phyloP scores from a whole-genome alignment of 805 yeast genomes.

The Ogataea salicorniae region DNA sequence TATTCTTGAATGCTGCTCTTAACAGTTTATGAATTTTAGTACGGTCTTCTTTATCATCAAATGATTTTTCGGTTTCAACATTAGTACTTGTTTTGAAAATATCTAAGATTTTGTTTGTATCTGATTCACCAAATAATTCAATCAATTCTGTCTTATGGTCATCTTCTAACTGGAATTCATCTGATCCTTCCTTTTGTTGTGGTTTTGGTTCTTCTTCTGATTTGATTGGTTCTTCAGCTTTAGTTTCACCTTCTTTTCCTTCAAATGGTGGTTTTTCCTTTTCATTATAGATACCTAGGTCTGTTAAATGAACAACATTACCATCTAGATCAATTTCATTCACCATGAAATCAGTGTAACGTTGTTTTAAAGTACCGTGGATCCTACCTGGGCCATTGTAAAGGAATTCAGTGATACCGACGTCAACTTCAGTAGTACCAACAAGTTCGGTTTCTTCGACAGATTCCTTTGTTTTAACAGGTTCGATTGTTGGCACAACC shows the following conservation, averaged over 20 bases:
- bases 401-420: conserved; percentile 77
- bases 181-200: conserved; percentile 3
- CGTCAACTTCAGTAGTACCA: conserved; percentile 69
- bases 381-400: conserved; percentile 58
- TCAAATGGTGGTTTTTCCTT: conserved; percentile 33
- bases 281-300: conserved; percentile 47
- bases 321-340: conserved; percentile 75
- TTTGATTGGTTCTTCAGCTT: conserved; percentile 39
- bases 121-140: conserved; percentile 54
- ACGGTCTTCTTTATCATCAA: conserved; percentile 67
- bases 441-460: background rate
- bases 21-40: conserved; percentile 74
- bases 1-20: conserved; percentile 66
- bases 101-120: conserved; percentile 47
- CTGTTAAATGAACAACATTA: conserved; percentile 66
- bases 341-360: conserved; percentile 91
- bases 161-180: conserved; percentile 36
- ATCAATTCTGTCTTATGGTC: conserved; percentile 45
- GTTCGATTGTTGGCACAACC: too few relatives aligned
- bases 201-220: conserved; percentile 28
- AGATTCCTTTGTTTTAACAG: too few relatives aligned
- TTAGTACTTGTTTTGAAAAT: conserved; percentile 48
- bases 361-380: conserved; percentile 73
- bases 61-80: conserved; percentile 51
- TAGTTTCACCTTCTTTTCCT: conserved; percentile 32